These are phyloP conservation scores for Colletotrichum cereale DNA, from an alignment of 2,329 filamentous ascomycete genomes.

Conservation along the genomic window DNA sequence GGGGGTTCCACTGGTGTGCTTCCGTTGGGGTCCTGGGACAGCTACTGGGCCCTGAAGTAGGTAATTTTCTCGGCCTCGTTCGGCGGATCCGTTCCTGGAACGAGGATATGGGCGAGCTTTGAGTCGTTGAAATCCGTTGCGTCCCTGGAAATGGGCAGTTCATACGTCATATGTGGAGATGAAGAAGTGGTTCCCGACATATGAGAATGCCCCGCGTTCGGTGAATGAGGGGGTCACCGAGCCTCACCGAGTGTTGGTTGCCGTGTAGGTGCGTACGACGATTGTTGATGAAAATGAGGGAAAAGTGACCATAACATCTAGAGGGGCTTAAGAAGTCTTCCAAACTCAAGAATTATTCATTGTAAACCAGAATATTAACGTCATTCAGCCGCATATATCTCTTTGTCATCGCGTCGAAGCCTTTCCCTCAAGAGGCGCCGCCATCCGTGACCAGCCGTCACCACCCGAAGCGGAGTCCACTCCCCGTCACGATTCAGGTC, in stretches of 20 bases:
- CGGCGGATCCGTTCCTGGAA: conserved; percentile 14
- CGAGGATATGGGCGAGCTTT: conserved; percentile 9
- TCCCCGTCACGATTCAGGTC: conserved; percentile 21
- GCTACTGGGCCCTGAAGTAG: not conserved
- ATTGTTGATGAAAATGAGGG: not conserved
- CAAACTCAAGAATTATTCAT: not conserved
- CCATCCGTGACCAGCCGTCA: conserved; percentile 12
- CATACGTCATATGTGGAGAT: conserved; percentile 33
- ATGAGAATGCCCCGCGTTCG: conserved; percentile 17
- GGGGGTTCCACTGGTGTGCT: conserved; percentile 10
- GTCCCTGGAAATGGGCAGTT: conserved; percentile 17
- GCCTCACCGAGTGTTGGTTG: not conserved
- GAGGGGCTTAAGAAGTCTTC: rapidly evolving
- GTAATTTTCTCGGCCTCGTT: conserved; percentile 18
- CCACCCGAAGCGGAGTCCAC: conserved; percentile 10
- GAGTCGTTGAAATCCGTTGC: conserved; percentile 4
- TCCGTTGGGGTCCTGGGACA: conserved; percentile 12
- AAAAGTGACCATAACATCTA: rapidly evolving
- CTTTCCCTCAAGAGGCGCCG: rapidly evolving
- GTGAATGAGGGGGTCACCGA: conserved; percentile 17
- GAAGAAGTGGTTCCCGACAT: conserved; percentile 28
- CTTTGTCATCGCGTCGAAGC: not conserved
- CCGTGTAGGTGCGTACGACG: not conserved
- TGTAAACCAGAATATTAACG: rapidly evolving
- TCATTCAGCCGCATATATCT: not conserved